Percentiles rank a stretch among this genome's conserved stretches.
These are phyloP conservation scores for Fomitopsis palustris DNA, from an alignment of 1,284 basidiomycete genomes.

Conservation along the genomic window DNA sequence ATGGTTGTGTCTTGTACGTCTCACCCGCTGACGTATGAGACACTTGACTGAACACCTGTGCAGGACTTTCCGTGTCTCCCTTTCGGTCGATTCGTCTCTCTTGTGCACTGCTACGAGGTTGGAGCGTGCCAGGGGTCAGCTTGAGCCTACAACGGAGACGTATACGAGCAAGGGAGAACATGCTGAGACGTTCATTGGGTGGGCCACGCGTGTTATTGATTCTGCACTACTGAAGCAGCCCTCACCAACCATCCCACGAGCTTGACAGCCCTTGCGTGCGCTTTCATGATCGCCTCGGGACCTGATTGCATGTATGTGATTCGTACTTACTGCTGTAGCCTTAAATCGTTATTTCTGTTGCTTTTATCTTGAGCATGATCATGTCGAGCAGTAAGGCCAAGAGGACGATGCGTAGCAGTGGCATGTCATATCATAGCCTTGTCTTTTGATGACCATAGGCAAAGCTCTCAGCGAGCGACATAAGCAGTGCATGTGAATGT, in stretches of 20 bases:
- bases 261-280: not conserved
- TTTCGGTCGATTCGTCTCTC: conserved; percentile 44
- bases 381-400: not conserved
- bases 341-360: not conserved
- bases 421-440: conserved; percentile 18
- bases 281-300: not conserved
- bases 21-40: not conserved
- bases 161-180: conserved; percentile 33
- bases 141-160: conserved; percentile 35
- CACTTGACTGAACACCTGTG: not conserved
- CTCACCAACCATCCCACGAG: not conserved
- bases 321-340: not conserved
- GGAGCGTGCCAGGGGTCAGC: conserved; percentile 36
- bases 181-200: conserved; percentile 18
- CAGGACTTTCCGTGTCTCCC: conserved; percentile 64
- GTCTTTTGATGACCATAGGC: conserved; percentile 17
- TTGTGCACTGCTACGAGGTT: conserved; percentile 55
- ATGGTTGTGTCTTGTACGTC: conserved; percentile 67
- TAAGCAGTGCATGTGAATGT: conserved; percentile 10
- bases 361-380: not conserved
- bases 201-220: conserved; percentile 23
- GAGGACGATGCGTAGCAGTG: conserved; percentile 3
- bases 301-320: not conserved
- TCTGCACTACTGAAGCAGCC: conserved; percentile 11
- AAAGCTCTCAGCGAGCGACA: not conserved